These are phyloP conservation scores for Marchantia paleacea DNA, from an alignment of 225 moss, liverwort and hornwort genomes.

Conservation along the genomic window DNA sequence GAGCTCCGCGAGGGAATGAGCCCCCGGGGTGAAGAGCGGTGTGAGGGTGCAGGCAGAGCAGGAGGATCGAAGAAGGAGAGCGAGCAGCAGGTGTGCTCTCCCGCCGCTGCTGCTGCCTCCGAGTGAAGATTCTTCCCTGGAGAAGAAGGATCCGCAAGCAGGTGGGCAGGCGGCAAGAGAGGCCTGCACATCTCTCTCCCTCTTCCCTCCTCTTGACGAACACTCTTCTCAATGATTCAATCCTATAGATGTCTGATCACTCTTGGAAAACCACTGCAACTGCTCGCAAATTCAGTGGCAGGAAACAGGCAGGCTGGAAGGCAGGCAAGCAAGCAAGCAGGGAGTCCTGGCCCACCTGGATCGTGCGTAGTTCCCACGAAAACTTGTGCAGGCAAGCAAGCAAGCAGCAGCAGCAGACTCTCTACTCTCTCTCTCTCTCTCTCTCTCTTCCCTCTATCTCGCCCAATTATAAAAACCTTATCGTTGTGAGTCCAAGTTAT, in stretches of 20 bases:
- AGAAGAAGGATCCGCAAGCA: background rate
- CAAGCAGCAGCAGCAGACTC: too few relatives aligned
- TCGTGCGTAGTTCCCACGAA: background rate
- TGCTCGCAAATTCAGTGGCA: background rate
- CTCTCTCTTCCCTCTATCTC: background rate
- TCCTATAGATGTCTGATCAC: background rate
- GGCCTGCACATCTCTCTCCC: background rate
- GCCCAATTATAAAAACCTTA: background rate
- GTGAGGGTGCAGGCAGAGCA: background rate
- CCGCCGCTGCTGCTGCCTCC: background rate
- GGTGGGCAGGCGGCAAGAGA: background rate
- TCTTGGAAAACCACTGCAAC: background rate
- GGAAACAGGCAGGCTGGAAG: too few relatives aligned
- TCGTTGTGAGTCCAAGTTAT: background rate
- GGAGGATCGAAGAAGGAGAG: background rate
- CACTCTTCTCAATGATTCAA: background rate
- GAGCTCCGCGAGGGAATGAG: too few relatives aligned
- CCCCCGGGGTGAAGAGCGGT: too few relatives aligned
- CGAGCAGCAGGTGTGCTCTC: background rate
- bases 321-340: background rate
- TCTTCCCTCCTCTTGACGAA: background rate
- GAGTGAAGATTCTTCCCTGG: background rate
- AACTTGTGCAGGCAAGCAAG: background rate
- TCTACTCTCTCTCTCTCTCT: too few relatives aligned
- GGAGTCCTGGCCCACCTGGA: constrained; percentile 1